A percentile compares a stretch with the other conserved stretches of the same genome.
These are phyloP conservation scores for Artemisia annua DNA, from an alignment of 129 eudicot species.

Conservation along the genomic window DNA sequence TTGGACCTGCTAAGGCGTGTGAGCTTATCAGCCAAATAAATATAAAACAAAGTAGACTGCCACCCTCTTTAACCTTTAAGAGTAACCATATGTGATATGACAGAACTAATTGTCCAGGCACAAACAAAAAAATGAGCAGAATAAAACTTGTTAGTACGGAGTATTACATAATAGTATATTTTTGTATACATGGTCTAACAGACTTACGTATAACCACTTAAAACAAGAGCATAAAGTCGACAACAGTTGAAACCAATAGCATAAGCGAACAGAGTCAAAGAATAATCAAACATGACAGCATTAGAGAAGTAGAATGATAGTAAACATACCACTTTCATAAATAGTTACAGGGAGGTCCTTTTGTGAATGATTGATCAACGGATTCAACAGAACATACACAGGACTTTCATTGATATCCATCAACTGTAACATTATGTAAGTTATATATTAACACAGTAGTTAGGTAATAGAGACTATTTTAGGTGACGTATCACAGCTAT, in stretches of 20 bases:
- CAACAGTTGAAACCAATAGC: background rate
- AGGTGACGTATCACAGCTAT: background rate
- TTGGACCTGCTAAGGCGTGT: background rate
- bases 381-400: conserved; percentile 82
- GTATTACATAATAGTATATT: background rate
- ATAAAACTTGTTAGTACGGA: background rate
- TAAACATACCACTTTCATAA: conserved; percentile 79
- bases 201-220: background rate
- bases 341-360: conserved; percentile 93
- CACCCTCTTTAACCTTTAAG: background rate
- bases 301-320: background rate
- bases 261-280: background rate
- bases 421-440: conserved; percentile 46
- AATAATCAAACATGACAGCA: background rate
- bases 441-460: too few relatives aligned
- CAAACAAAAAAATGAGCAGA: conserved; percentile 7
- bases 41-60: background rate
- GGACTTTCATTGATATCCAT: conserved; percentile 98
- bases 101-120: background rate
- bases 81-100: conserved; percentile 14
- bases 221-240: too few relatives aligned
- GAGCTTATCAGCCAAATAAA: conserved; percentile 10
- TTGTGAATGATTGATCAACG: conserved; percentile 85
- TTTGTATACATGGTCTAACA: background rate
- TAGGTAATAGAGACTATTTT: background rate